These are phyloP conservation scores for Pelagophyceae sp. DNA, from an alignment of 352 stramenopile species.

Conservation along the genomic window DNA sequence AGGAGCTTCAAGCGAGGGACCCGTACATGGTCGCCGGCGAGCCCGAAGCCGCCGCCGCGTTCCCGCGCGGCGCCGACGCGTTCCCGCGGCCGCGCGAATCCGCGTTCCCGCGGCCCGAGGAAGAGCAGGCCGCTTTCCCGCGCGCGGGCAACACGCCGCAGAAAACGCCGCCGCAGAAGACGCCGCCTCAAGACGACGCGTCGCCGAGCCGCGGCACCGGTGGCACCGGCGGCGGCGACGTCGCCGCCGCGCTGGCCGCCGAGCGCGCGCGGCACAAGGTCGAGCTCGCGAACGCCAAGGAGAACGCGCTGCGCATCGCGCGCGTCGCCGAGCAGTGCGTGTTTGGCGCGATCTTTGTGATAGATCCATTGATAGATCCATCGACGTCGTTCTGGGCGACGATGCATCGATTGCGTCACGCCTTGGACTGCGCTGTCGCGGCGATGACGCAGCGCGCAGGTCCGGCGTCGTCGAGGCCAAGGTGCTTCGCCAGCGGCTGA, in stretches of 20 bases:
- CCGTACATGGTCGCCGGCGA: slow-evolving; percentile 2
- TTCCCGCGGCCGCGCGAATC: no score
- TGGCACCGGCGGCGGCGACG: not conserved
- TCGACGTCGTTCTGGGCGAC: not conserved
- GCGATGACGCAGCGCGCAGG: no score
- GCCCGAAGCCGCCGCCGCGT: no score
- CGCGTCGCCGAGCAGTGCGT: not conserved
- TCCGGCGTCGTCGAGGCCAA: not conserved
- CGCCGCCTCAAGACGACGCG: not conserved
- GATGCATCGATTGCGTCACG: no score
- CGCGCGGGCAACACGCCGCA: not conserved
- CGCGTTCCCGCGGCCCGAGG: no score
- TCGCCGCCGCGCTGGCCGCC: not conserved
- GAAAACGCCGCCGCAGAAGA: not conserved
- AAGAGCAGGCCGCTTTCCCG: no score
- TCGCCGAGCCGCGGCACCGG: not conserved
- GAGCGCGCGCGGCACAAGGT: not conserved
- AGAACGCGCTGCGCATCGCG: not conserved
- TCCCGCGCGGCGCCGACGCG: no score
- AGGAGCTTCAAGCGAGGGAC: slow-evolving; percentile 2
- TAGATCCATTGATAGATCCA: not conserved
- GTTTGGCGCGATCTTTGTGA: not conserved
- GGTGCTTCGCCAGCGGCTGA: not conserved
- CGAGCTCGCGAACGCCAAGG: slow-evolving; percentile 4
- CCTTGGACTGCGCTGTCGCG: no score